phyloP scores from a whole-genome alignment of 495 filamentous ascomycete genomes.

The Tuber melanosporum region DNA sequence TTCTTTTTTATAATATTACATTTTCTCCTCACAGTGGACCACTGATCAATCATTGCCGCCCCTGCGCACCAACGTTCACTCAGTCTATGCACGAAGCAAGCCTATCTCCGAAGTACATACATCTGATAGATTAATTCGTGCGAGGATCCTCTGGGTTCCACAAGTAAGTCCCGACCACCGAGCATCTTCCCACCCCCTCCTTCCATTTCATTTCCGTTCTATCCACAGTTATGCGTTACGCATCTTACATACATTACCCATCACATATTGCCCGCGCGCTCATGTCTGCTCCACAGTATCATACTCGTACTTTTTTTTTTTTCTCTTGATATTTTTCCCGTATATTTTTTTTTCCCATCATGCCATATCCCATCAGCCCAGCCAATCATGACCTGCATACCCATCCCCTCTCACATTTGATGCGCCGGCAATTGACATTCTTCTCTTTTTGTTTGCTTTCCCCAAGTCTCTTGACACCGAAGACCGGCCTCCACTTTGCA shows the following conservation, averaged over 20 bases:
- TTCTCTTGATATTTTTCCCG: background rate
- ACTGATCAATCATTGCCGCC: slow-evolving; percentile 21
- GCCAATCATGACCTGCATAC: slow-evolving; percentile 27
- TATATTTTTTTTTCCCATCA: background rate
- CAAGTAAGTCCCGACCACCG: slow-evolving; percentile 34
- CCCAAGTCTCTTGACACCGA: background rate
- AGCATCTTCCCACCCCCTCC: slow-evolving; percentile 18
- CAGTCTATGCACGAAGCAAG: slow-evolving; percentile 34
- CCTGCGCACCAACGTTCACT: slow-evolving; percentile 24
- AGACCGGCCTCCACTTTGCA: background rate
- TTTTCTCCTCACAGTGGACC: background rate
- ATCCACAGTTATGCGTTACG: slow-evolving; percentile 22
- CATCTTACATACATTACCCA: slow-evolving; percentile 28
- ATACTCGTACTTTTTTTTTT: background rate
- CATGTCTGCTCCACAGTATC: background rate
- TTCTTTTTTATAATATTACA: no score
- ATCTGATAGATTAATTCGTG: slow-evolving; percentile 38
- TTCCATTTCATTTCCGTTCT: background rate
- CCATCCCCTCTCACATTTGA: background rate
- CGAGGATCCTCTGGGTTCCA: slow-evolving; percentile 34
- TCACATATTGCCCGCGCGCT: slow-evolving; percentile 10
- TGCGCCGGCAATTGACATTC: slow-evolving; percentile 28
- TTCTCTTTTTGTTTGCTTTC: background rate
- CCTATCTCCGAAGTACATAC: slow-evolving; percentile 37
- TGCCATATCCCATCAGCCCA: slow-evolving; percentile 4